phyloP scores from a whole-genome alignment of 164 flowering plant genomes.

The Santalum album region DNA sequence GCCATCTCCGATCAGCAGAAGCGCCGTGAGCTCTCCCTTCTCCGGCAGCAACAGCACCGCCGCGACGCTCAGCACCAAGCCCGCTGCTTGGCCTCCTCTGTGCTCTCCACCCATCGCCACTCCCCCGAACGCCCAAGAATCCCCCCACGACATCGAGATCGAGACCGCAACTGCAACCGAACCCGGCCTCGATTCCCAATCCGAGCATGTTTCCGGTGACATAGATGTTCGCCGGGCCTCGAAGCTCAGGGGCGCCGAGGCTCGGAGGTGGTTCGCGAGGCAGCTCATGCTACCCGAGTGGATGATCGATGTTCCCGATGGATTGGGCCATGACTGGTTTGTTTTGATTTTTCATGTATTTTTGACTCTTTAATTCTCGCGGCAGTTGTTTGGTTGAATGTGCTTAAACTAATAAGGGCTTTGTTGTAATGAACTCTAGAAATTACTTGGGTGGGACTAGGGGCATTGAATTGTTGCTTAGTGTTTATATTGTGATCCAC shows the following conservation, averaged over 20 bases:
- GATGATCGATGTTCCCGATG: conserved; percentile 95
- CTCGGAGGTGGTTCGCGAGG: conserved; percentile 75
- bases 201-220: conserved; percentile 15
- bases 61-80: conserved; percentile 80
- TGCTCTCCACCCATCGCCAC: conserved; percentile 37
- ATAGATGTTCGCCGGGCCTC: conserved; percentile 59
- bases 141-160: background rate
- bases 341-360: background rate
- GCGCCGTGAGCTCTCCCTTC: conserved; percentile 70
- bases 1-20: conserved; percentile 84
- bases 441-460: no score
- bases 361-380: background rate
- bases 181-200: conserved; percentile 10
- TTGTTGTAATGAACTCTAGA: no score
- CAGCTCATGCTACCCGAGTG: conserved; percentile 98
- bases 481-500: no score
- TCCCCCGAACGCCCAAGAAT: background rate
- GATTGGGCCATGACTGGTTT: conserved; percentile 63
- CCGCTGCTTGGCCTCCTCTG: conserved; percentile 65
- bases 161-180: conserved; percentile 15
- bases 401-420: no score
- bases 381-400: no score
- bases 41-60: conserved; percentile 68
- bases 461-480: no score
- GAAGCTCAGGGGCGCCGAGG: conserved; percentile 65